These are phyloP conservation scores for Aspergillus felis DNA, from an alignment of 2,329 filamentous ascomycete species.

Conservation along the genomic window DNA sequence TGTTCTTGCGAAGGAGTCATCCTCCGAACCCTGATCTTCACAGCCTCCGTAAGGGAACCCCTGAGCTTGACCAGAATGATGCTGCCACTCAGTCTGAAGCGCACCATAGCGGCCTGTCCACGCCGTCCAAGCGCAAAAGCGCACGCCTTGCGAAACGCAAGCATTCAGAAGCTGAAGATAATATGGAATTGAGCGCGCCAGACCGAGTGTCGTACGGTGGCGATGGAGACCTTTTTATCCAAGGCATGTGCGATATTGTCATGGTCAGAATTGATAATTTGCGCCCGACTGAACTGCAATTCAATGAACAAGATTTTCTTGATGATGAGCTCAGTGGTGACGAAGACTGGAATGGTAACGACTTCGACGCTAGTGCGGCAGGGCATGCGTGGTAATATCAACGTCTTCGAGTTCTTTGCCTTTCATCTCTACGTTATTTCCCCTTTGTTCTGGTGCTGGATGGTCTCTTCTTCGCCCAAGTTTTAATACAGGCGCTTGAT, in stretches of 20 bases:
- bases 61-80: neutral
- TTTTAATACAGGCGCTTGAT: neutral
- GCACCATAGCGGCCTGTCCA: constrained; percentile 12
- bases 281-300: constrained; percentile 56
- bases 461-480: neutral
- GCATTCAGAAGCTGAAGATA: constrained; percentile 23
- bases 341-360: constrained; percentile 58
- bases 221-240: constrained; percentile 33
- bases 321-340: constrained; percentile 59
- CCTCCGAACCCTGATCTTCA: constrained; percentile 29
- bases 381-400: constrained; percentile 21
- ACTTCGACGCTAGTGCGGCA: constrained; percentile 22
- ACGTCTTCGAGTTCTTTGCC: neutral
- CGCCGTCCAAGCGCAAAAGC: constrained; percentile 37
- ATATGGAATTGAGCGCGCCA: constrained; percentile 3
- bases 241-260: constrained; percentile 58
- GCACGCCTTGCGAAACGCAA: constrained; percentile 33
- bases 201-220: constrained; percentile 6
- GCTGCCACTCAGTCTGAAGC: constrained; percentile 10
- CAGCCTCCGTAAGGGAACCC: constrained; percentile 13
- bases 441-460: neutral
- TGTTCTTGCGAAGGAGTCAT: constrained; percentile 37
- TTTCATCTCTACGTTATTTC: neutral
- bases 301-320: constrained; percentile 57
- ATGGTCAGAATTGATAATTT: constrained; percentile 60